Conservation (phyloP, 805 yeast species). For the Yamadazyma paraphyllophila region DNA sequence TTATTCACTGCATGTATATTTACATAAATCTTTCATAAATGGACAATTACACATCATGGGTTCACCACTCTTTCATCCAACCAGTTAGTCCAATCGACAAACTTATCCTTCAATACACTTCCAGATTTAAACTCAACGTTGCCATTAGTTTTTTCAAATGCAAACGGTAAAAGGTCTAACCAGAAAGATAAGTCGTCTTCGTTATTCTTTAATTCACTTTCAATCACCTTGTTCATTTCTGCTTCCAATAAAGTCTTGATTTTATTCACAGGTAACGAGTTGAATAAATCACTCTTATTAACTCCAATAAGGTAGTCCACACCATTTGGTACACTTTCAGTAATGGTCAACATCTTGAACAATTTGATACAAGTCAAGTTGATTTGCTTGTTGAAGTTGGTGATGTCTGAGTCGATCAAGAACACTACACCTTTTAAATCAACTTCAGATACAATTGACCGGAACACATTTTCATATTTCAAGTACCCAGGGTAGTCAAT, state of each 20-base stretch:
- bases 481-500: slow-evolving; percentile 89
- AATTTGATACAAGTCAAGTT: slow-evolving; percentile 54
- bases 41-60: slow-evolving; percentile 7
- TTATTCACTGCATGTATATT: neutral
- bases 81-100: slow-evolving; percentile 73
- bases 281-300: slow-evolving; percentile 84
- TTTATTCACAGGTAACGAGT: slow-evolving; percentile 67
- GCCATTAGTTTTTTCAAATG: slow-evolving; percentile 70
- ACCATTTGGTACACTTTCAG: slow-evolving; percentile 68
- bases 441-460: slow-evolving; percentile 43
- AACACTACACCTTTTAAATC: slow-evolving; percentile 67
- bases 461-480: slow-evolving; percentile 61
- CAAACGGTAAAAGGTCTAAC: slow-evolving; percentile 44
- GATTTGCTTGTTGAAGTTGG: slow-evolving; percentile 37
- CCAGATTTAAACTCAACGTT: slow-evolving; percentile 71
- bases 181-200: slow-evolving; percentile 39
- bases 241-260: slow-evolving; percentile 58
- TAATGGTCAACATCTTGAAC: slow-evolving; percentile 54
- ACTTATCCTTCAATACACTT: slow-evolving; percentile 57
- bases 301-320: slow-evolving; percentile 75
- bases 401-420: slow-evolving; percentile 69
- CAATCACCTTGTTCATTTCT: slow-evolving; percentile 58
- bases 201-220: slow-evolving; percentile 46
- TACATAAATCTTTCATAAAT: neutral
- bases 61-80: slow-evolving; percentile 71